Evolutionary conservation across 306 rosid genomes (phyloP), one percentile per base, ranked within the genome.

Genomic region (Ceratonia siliqua): DNA sequence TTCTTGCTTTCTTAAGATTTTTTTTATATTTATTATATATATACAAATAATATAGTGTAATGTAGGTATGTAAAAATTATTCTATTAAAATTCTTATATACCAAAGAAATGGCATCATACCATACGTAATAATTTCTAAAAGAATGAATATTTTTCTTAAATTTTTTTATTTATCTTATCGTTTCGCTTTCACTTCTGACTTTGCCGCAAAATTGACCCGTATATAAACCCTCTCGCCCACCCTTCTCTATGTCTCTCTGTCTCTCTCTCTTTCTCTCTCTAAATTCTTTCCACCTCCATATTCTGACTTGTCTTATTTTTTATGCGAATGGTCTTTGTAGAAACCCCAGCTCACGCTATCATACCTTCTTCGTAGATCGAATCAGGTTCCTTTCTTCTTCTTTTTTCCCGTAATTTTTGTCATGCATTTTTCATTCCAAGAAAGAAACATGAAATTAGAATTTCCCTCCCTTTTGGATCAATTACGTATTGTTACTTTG

Each of bases 371-470:
- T 79, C 87, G 62, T 78, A 79, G 87, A 85, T 88, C 91, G 81
- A 90, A 66, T 79, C 96, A 82, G 97, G 97, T 94, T 61, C 68
- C 62, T 68, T 81, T 70, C 83, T 58, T 45, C 12, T 2, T 4
- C 4, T 55, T 52, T 36, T 9, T 12, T 2, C 18, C 46, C 8
- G 2, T 39, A 57, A 50, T 61, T 24, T 48, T 25, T 9, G 17
- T 76, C 8, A 70, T 32, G 22, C 39, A 59, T 18, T 57, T 48
- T 67, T 38, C 64, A 45, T 70, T 54, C 14, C 17, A 32, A 18
- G 11, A 33, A 59, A 35, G 53, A 28, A 48, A 13, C 17, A 2
- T 13, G 49, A 1, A 25, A 14, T 6, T 20, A 8, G 13, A 17
- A 5, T 18, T 72, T 33, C 24, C 56, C 13, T 4, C 21, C 74